Conservation (phyloP, 805 yeast species). For the Torulaspora delbrueckii region DNA sequence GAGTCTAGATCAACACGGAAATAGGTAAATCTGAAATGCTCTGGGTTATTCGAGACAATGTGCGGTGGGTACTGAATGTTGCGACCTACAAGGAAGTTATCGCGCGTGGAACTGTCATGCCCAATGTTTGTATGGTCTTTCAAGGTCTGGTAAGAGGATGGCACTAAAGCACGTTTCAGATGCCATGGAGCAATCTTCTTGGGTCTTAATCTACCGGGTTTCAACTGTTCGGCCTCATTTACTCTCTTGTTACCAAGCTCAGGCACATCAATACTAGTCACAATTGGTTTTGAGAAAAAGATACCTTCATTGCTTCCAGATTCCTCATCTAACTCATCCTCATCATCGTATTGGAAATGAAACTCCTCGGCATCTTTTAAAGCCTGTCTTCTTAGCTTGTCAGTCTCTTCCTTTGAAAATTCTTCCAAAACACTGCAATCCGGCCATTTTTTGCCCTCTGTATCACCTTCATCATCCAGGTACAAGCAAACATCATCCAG, state of each 20-base stretch:
- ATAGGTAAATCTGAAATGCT: slow-evolving; percentile 77
- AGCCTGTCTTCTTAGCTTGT: slow-evolving; percentile 42
- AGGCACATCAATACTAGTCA: slow-evolving; percentile 42
- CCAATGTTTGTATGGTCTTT: slow-evolving; percentile 14
- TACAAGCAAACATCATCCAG: slow-evolving; percentile 92
- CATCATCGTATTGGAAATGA: slow-evolving; percentile 36
- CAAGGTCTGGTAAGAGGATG: slow-evolving; percentile 9
- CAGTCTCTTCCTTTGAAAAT: slow-evolving; percentile 65
- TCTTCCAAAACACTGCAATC: slow-evolving; percentile 72
- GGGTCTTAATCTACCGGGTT: slow-evolving; percentile 66
- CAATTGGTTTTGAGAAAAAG: slow-evolving; percentile 41
- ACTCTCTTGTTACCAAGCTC: slow-evolving; percentile 41
- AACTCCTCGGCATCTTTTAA: slow-evolving; percentile 37
- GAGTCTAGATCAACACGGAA: slow-evolving; percentile 84
- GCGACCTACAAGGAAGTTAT: slow-evolving; percentile 30
- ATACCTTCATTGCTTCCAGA: slow-evolving; percentile 28
- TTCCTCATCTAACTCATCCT: slow-evolving; percentile 24
- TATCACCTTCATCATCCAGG: slow-evolving; percentile 45
- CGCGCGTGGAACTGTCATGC: slow-evolving; percentile 18
- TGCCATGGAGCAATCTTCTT: slow-evolving; percentile 74
- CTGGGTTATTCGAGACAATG: slow-evolving; percentile 43
- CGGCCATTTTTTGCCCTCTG: slow-evolving; percentile 61
- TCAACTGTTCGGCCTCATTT: slow-evolving; percentile 51
- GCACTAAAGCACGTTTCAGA: slow-evolving; percentile 25
- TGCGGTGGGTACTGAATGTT: slow-evolving; percentile 42